These are phyloP conservation scores for Coemansia asiatica DNA, from an alignment of 192 early-diverging fungal genomes.

Conservation along the genomic window DNA sequence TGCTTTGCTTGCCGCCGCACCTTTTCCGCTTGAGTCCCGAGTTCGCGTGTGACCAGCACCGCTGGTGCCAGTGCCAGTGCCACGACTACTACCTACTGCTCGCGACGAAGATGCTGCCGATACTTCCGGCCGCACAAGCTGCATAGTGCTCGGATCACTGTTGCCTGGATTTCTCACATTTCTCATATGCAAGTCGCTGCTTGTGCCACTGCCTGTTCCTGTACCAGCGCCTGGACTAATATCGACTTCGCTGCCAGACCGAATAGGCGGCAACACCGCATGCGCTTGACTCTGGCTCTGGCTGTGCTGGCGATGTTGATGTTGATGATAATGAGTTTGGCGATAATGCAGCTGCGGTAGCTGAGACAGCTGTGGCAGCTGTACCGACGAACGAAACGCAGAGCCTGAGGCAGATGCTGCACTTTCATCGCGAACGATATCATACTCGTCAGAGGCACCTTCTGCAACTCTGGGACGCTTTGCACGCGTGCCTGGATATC, in stretches of 20 bases:
- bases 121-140: constrained; percentile 18
- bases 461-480: constrained; percentile 32
- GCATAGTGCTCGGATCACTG: constrained; percentile 10
- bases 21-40: not conserved
- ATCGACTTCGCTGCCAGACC: constrained; percentile 3
- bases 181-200: not conserved
- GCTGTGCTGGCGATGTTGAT: constrained; percentile 21
- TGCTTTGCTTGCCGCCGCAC: not conserved
- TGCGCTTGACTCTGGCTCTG: not conserved
- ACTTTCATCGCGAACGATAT: not conserved
- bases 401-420: constrained; percentile 3
- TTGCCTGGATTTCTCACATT: not conserved
- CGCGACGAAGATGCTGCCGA: not conserved
- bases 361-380: not conserved
- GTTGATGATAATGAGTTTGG: constrained; percentile 11
- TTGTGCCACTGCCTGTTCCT: not conserved
- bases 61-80: not conserved
- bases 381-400: not conserved
- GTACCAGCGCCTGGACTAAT: not conserved
- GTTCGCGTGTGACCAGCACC: not conserved
- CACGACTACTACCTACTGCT: not conserved
- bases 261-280: constrained; percentile 34
- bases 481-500: constrained; percentile 14
- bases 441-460: constrained; percentile 7
- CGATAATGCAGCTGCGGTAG: constrained; percentile 9